Evolutionary conservation across 2,329 filamentous ascomycete species (phyloP), one percentile per base, ranked within the genome.

Genomic region (Nothophoma quercina): DNA sequence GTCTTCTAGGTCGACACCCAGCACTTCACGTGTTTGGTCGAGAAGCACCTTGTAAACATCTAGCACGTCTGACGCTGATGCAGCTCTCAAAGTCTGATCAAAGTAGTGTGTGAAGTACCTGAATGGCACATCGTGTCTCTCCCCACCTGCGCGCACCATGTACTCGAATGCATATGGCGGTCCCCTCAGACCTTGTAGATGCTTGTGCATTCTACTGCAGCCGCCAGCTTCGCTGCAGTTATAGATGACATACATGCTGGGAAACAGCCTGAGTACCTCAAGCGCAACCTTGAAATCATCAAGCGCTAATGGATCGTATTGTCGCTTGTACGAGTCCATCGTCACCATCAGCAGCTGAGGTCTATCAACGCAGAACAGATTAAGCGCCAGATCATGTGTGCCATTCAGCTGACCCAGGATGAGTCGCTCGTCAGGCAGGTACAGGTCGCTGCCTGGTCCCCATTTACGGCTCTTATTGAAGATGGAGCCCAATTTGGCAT

Each of bases 291-390:
- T 53, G 18, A 83, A 55, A 49, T 83, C 81, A 1, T 72, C 67
- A 0, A 46, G 15, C 26, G 69, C 68, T 16, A 82, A 62, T 2
- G 72, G 65, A 48, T 81, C 77, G 29, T 76, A 64, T 63, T 83
- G 80, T n/a, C 78, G 71, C 8, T 71, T 69, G 51, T 76, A 75
- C 2, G 79, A 80, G 58, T 83, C 76, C 4, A 67, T 53, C 1
- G 81, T 81, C 47, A 83, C 64, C 13, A 82, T 68, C 12, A 83
- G 68, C 3, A 79, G 66, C 56, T 82, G 80, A 3, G 80, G 79
- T 7, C 77, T 62, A 51, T 78, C 79, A 12, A 78, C 77, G 50
- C 75, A 77, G 58, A 81, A 83, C 47, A 79, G 77, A 64, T 83
- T 83, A 51, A 79, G 64, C 1, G 75, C 70, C 7, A 83, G 68